A percentile compares a stretch with the other conserved stretches of the same genome.
phyloP scores from a whole-genome alignment of 2,329 filamentous ascomycete species.

The Cercospora sesami region DNA sequence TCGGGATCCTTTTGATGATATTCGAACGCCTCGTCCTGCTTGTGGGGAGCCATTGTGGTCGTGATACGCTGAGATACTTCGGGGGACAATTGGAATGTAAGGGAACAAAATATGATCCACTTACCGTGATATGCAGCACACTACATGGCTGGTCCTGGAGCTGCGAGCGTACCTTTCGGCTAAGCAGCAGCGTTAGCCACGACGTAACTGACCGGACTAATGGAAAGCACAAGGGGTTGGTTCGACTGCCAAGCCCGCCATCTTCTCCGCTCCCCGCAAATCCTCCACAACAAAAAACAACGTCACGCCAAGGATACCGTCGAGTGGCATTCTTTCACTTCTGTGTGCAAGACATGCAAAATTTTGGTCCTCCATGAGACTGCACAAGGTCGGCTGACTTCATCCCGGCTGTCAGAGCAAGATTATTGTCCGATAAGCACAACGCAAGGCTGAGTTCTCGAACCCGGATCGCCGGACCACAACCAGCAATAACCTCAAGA shows the following conservation, averaged over 20 bases:
- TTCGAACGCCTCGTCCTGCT: constrained; percentile 40
- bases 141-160: not conserved
- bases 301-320: not conserved
- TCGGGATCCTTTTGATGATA: constrained; percentile 38
- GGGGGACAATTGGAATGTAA: not conserved
- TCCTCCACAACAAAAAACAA: not conserved
- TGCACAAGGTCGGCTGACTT: not conserved
- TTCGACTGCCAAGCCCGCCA: not conserved
- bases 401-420: not conserved
- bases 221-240: not conserved
- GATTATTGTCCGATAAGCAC: not conserved
- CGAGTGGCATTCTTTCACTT: not conserved
- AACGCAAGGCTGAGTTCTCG: not conserved
- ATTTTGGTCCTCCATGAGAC: not conserved
- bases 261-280: not conserved
- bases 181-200: not conserved
- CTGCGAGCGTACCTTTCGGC: constrained; percentile 2
- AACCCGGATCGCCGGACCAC: not conserved
- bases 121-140: not conserved
- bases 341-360: not conserved
- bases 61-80: not conserved
- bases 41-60: constrained; percentile 29
- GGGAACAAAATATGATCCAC: not conserved
- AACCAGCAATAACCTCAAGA: not conserved
- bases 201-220: constrained; percentile 4